These are phyloP conservation scores for Talaromyces albobiverticillius DNA, from an alignment of 2,329 filamentous ascomycete genomes.

Conservation along the genomic window DNA sequence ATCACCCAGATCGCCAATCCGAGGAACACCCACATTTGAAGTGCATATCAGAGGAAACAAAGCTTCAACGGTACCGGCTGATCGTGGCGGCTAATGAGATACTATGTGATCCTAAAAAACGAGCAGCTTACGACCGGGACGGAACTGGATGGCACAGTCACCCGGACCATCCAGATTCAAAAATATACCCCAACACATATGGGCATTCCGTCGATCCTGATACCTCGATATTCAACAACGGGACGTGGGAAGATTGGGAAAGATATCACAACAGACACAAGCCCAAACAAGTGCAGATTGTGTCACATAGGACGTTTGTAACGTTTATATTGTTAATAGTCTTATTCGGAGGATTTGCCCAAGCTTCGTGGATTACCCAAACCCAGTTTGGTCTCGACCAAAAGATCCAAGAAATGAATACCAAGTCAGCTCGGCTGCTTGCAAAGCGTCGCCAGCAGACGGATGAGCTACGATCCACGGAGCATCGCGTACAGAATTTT, in stretches of 20 bases:
- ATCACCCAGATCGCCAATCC: slow-evolving; percentile 76
- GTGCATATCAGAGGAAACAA: slow-evolving; percentile 57
- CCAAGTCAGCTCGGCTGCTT: slow-evolving; percentile 58
- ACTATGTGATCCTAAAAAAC: slow-evolving; percentile 75
- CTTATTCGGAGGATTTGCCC: slow-evolving; percentile 67
- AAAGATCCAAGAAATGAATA: slow-evolving; percentile 63
- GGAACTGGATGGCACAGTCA: slow-evolving; percentile 73
- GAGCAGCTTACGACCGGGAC: slow-evolving; percentile 75
- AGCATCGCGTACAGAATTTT: slow-evolving; percentile 74
- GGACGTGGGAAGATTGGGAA: slow-evolving; percentile 98
- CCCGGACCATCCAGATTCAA: slow-evolving; percentile 25
- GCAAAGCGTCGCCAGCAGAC: slow-evolving; percentile 53
- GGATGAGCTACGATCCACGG: slow-evolving; percentile 44
- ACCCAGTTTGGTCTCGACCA: slow-evolving; percentile 63
- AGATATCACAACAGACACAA: slow-evolving; percentile 63
- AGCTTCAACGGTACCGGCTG: slow-evolving; percentile 85
- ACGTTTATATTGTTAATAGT: slow-evolving; percentile 68
- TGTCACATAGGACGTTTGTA: slow-evolving; percentile 77
- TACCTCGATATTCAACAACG: slow-evolving; percentile 64
- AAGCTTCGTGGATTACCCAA: slow-evolving; percentile 66
- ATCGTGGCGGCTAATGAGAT: slow-evolving; percentile 85
- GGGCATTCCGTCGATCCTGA: slow-evolving; percentile 28
- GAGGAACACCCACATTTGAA: slow-evolving; percentile 42
- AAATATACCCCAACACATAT: slow-evolving; percentile 13
- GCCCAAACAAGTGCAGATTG: slow-evolving; percentile 48